phyloP scores from a whole-genome alignment of 2,329 filamentous ascomycete genomes.

The Lachnellula occidentalis region DNA sequence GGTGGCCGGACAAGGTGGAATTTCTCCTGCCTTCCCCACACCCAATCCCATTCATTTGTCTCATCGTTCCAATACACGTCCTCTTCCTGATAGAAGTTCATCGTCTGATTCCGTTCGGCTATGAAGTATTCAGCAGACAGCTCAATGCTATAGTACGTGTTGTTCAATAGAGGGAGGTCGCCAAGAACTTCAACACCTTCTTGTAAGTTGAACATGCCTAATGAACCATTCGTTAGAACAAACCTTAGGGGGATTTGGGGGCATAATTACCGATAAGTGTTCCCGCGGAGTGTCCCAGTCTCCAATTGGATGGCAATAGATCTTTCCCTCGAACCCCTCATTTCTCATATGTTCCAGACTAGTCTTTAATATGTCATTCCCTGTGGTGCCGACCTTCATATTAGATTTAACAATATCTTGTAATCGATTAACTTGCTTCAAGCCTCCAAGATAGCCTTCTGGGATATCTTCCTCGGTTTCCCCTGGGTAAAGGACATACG shows the following conservation, averaged over 20 bases:
- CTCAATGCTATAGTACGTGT: conserved; percentile 47
- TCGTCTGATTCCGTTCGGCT: conserved; percentile 39
- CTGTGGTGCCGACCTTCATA: conserved; percentile 40
- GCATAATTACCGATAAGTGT: conserved; percentile 38
- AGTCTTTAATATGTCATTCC: conserved; percentile 40
- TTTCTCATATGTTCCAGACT: conserved; percentile 36
- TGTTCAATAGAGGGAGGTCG: conserved; percentile 39
- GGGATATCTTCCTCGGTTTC: conserved; percentile 39
- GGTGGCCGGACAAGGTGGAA: conserved; percentile 35
- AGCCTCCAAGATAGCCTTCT: conserved; percentile 36
- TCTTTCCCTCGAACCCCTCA: conserved; percentile 41
- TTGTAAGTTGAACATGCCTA: conserved; percentile 47
- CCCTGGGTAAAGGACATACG: conserved; percentile 41
- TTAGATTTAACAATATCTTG: conserved; percentile 43
- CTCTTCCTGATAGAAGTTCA: conserved; percentile 45
- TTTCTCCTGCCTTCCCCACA: conserved; percentile 42
- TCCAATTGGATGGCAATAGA: conserved; percentile 46
- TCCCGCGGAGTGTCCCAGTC: conserved; percentile 46
- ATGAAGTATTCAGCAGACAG: conserved; percentile 44
- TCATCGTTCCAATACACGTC: conserved; percentile 43
- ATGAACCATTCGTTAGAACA: neutral
- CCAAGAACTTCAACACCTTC: conserved; percentile 42
- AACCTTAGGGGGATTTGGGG: neutral
- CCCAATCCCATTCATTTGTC: conserved; percentile 41
- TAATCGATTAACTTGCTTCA: conserved; percentile 41